A percentile compares a stretch with the other conserved stretches of the same genome.
Conservation (phyloP, 352 stramenopile species). For the Phytopythium cucurbitacearum region DNA sequence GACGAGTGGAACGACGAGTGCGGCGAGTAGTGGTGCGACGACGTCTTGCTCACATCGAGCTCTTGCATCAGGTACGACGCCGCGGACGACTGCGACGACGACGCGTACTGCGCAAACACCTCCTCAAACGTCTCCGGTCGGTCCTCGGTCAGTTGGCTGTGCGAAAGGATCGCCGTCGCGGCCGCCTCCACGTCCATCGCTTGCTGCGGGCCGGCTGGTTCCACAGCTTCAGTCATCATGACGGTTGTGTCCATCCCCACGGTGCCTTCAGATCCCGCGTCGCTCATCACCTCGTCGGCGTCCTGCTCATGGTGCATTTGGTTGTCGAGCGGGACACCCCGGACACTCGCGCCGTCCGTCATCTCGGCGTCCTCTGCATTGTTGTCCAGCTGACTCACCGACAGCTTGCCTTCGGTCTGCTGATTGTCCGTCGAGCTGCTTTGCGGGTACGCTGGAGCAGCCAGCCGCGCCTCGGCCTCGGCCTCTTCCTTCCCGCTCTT, state of each 20-base stretch:
- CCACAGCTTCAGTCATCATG: slow-evolving; percentile 9
- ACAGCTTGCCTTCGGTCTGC: too few species aligned
- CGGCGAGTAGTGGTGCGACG: background rate
- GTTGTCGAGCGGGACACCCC: background rate
- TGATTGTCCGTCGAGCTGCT: too few species aligned
- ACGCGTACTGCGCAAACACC: slow-evolving; percentile 52
- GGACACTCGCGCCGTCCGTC: background rate
- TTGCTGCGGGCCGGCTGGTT: background rate
- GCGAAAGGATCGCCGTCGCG: slow-evolving; percentile 17
- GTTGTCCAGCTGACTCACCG: background rate
- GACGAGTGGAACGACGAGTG: slow-evolving; percentile 13
- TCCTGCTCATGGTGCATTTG: slow-evolving; percentile 17
- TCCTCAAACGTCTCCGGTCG: slow-evolving; percentile 47
- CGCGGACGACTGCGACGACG: slow-evolving; percentile 42
- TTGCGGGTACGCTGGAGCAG: too few species aligned
- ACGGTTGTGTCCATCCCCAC: slow-evolving; percentile 42
- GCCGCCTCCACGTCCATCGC: slow-evolving; percentile 14
- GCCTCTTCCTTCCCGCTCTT: background rate
- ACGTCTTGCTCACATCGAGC: slow-evolving; percentile 16
- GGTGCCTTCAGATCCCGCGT: slow-evolving; percentile 28
- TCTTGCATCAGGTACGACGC: slow-evolving; percentile 40
- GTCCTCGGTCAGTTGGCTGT: slow-evolving; percentile 32
- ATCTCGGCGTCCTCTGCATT: slow-evolving; percentile 7
- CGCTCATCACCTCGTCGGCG: slow-evolving; percentile 43
- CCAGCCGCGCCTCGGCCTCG: background rate